These are phyloP conservation scores for Rhizomucor miehei DNA, from an alignment of 371 early-diverging fungal genomes.

Conservation along the genomic window DNA sequence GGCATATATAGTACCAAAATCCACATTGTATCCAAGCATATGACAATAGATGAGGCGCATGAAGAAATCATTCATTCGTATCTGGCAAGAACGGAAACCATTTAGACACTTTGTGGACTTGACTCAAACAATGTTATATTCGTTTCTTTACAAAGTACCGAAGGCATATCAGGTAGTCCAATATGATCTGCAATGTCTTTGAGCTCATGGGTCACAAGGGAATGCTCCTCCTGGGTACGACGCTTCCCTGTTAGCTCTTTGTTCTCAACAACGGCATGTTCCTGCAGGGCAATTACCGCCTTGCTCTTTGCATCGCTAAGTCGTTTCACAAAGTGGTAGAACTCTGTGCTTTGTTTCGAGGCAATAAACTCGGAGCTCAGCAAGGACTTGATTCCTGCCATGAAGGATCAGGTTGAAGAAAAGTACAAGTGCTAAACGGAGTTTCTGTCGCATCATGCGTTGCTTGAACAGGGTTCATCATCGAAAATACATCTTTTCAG, in stretches of 20 bases:
- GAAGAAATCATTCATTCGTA: slow-evolving; percentile 42
- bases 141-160: slow-evolving; percentile 15
- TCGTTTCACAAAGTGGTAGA: slow-evolving; percentile 28
- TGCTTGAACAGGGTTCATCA: too few species aligned
- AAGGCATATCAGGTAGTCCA: slow-evolving; percentile 35
- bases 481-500: too few species aligned
- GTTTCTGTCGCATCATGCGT: too few species aligned
- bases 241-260: neutral
- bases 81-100: slow-evolving; percentile 14
- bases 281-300: slow-evolving; percentile 22
- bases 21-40: slow-evolving; percentile 51
- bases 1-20: slow-evolving; percentile 52
- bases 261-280: too few species aligned
- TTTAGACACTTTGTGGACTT: too few species aligned
- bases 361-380: slow-evolving; percentile 40
- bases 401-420: slow-evolving; percentile 1
- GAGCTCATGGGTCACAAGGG: slow-evolving; percentile 27
- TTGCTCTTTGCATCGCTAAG: slow-evolving; percentile 35
- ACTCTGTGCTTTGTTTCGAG: slow-evolving; percentile 31
- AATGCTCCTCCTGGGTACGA: slow-evolving; percentile 31
- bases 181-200: slow-evolving; percentile 20
- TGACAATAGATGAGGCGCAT: slow-evolving; percentile 46
- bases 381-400: slow-evolving; percentile 12
- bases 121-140: too few species aligned
- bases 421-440: too few species aligned